Conservation (phyloP, 1,284 basidiomycete species). For the Hypsizygus ulmarius region DNA sequence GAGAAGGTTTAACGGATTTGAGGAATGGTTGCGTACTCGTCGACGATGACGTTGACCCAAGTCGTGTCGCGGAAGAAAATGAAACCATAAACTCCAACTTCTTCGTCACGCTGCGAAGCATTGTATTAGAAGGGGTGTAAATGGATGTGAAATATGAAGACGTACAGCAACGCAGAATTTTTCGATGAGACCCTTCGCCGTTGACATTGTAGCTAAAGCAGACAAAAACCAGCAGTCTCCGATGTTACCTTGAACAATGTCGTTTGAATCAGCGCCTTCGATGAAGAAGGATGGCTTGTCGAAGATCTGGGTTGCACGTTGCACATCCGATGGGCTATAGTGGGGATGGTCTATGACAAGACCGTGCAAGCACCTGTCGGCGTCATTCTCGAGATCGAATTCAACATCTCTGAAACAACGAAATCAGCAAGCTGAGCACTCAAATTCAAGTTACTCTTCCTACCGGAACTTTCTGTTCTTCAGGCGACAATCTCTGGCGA, state of each 20-base stretch:
- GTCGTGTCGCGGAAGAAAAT: conserved; percentile 47
- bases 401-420: conserved; percentile 42
- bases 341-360: conserved; percentile 14
- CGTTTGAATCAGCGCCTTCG: conserved; percentile 29
- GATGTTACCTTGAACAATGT: conserved; percentile 38
- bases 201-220: conserved; percentile 36
- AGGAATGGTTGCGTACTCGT: conserved; percentile 45
- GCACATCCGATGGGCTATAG: conserved; percentile 27
- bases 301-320: conserved; percentile 38
- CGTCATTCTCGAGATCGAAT: conserved; percentile 49
- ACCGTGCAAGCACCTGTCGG: conserved; percentile 41
- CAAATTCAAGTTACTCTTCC: conserved; percentile 18
- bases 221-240: conserved; percentile 43
- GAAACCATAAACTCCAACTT: conserved; percentile 57
- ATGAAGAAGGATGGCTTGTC: conserved; percentile 36
- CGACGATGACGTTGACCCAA: conserved; percentile 45
- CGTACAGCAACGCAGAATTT: conserved; percentile 39
- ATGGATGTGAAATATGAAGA: not conserved
- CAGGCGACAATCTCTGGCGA: conserved; percentile 35
- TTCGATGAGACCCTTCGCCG: conserved; percentile 35
- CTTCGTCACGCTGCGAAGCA: conserved; percentile 41
- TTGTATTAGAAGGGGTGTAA: not conserved
- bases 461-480: conserved; percentile 41
- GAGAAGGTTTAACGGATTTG: not conserved
- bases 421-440: not conserved